Conservation (phyloP, 2,329 filamentous ascomycete species). For the Aspergillus fischeri region DNA sequence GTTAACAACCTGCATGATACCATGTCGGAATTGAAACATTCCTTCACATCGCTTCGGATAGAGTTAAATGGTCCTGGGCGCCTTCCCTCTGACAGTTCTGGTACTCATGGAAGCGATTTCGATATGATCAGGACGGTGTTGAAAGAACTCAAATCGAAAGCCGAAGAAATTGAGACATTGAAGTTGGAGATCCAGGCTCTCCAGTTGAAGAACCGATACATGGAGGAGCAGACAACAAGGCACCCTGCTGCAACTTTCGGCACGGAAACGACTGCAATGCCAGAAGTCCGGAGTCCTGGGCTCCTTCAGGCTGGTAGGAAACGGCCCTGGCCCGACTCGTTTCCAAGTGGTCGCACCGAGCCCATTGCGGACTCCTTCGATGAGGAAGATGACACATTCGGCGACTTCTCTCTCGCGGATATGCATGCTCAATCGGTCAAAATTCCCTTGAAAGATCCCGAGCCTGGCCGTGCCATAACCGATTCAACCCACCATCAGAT, state of each 20-base stretch:
- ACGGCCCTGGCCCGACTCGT: conserved; percentile 28
- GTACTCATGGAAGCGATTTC: conserved; percentile 22
- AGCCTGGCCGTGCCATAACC: background rate
- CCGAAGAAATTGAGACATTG: conserved; percentile 37
- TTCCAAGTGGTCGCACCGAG: conserved; percentile 19
- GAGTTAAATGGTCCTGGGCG: conserved; percentile 31
- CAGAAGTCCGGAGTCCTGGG: conserved; percentile 31
- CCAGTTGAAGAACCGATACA: conserved; percentile 32
- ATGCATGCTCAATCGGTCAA: conserved; percentile 17
- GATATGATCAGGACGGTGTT: conserved; percentile 37
- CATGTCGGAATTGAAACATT: conserved; percentile 37
- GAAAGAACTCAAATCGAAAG: conserved; percentile 36
- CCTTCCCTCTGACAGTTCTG: conserved; percentile 17
- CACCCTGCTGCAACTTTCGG: conserved; percentile 8
- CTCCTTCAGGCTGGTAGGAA: conserved; percentile 32
- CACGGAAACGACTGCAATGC: conserved; percentile 12
- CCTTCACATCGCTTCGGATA: conserved; percentile 36
- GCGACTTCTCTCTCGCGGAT: conserved; percentile 23
- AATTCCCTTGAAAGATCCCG: conserved; percentile 22
- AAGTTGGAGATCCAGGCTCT: conserved; percentile 36
- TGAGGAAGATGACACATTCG: conserved; percentile 26
- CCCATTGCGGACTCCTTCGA: conserved; percentile 32
- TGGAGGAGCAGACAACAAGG: conserved; percentile 25
- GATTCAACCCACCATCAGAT: conserved; percentile 6
- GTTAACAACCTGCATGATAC: conserved; percentile 37